Percentiles rank a stretch among this genome's conserved stretches.
Conservation (phyloP, 768 basidiomycete species). For the Hygrophorus russula region DNA sequence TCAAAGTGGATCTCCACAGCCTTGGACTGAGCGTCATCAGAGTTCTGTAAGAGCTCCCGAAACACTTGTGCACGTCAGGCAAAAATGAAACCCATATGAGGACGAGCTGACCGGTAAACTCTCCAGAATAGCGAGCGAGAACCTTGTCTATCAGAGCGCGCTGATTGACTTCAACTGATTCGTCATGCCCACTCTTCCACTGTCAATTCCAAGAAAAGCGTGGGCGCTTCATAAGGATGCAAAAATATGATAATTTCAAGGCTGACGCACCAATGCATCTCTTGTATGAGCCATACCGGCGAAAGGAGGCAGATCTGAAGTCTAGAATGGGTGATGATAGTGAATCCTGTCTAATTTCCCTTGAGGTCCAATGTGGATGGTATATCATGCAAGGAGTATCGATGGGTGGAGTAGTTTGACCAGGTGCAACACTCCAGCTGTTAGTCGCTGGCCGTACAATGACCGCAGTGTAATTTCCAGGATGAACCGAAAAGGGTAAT, state of each 20-base stretch:
- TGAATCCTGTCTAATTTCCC: too few relatives aligned
- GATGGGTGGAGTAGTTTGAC: too few relatives aligned
- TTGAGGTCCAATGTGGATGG: too few relatives aligned
- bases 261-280: constrained; percentile 15
- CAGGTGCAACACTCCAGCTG: too few relatives aligned
- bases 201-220: constrained; percentile 9
- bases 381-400: too few relatives aligned
- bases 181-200: constrained; percentile 58
- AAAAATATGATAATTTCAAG: neutral
- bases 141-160: constrained; percentile 96
- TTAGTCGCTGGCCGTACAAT: too few relatives aligned
- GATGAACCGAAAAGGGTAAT: too few relatives aligned
- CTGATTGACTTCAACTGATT: constrained; percentile 87
- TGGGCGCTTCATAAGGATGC: neutral
- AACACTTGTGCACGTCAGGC: constrained; percentile 20
- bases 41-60: constrained; percentile 89
- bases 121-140: constrained; percentile 88
- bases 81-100: neutral
- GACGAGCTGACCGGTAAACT: constrained; percentile 50
- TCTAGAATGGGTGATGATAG: too few relatives aligned
- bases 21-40: constrained; percentile 78
- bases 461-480: too few relatives aligned
- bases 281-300: constrained; percentile 13
- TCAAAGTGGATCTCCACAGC: constrained; percentile 74
- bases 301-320: too few relatives aligned